Percentiles rank a stretch among this genome's conserved stretches.
phyloP scores from a whole-genome alignment of 345 rosid genomes.

The thale cress (Arabidopsis thaliana) region DNA sequence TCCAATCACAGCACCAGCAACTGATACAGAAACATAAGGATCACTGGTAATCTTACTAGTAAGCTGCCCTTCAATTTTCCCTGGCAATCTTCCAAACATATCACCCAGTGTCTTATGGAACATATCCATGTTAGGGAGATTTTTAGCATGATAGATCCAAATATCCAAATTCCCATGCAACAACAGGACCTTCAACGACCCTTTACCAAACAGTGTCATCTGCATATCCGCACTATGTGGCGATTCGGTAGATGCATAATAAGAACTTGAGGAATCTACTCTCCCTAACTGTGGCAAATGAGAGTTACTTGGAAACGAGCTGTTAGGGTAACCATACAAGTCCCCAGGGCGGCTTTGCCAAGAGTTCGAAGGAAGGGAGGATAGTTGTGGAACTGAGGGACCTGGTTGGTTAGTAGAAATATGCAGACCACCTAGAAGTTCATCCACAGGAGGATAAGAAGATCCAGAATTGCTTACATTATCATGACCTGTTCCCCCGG shows the following conservation, averaged over 20 bases:
- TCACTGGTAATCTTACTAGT: slow-evolving; percentile 74
- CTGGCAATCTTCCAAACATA: slow-evolving; percentile 57
- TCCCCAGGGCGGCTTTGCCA: slow-evolving; percentile 47
- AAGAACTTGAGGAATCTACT: slow-evolving; percentile 49
- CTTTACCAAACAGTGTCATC: slow-evolving; percentile 66
- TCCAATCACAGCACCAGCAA: slow-evolving; percentile 75
- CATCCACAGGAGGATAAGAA: slow-evolving; percentile 78
- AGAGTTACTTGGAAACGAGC: slow-evolving; percentile 60
- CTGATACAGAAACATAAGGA: slow-evolving; percentile 75
- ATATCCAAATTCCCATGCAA: slow-evolving; percentile 93
- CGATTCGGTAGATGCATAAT: slow-evolving; percentile 55
- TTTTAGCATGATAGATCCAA: slow-evolving; percentile 69
- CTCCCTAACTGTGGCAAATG: slow-evolving; percentile 54
- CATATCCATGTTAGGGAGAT: slow-evolving; percentile 98
- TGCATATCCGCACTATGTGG: slow-evolving; percentile 49
- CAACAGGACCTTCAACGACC: slow-evolving; percentile 76
- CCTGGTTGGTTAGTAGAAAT: slow-evolving; percentile 50
- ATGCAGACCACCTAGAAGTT: slow-evolving; percentile 54
- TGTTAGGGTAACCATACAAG: slow-evolving; percentile 67
- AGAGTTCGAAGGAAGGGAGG: slow-evolving; percentile 50
- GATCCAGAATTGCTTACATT: slow-evolving; percentile 30
- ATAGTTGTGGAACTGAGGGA: slow-evolving; percentile 49
- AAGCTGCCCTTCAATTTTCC: slow-evolving; percentile 66
- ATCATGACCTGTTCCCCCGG: slow-evolving; percentile 41
- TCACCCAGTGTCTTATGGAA: slow-evolving; percentile 90